These are phyloP conservation scores for Aspergillus ochraceus DNA, from an alignment of 2,329 filamentous ascomycete genomes.

Conservation along the genomic window DNA sequence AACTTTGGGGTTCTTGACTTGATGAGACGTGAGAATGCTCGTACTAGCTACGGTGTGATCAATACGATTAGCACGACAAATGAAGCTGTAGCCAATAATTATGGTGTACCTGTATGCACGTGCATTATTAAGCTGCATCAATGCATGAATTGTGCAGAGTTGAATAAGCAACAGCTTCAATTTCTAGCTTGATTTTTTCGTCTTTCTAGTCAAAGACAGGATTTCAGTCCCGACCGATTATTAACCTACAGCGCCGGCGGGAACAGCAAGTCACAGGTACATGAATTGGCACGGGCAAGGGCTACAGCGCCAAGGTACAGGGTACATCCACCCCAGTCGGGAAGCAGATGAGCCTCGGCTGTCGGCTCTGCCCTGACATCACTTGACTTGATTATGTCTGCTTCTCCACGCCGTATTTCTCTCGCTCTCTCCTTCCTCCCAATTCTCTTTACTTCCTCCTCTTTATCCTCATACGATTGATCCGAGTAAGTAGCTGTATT, in stretches of 20 bases:
- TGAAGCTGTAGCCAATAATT: too few relatives aligned
- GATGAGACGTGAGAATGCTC: too few relatives aligned
- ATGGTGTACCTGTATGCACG: too few relatives aligned
- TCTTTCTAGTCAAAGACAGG: too few relatives aligned
- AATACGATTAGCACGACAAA: too few relatives aligned
- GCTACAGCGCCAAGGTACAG: not conserved
- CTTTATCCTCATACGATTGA: not conserved
- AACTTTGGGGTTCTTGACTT: too few relatives aligned
- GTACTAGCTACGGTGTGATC: too few relatives aligned
- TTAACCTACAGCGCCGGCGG: not conserved
- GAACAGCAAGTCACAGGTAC: conserved; percentile 1
- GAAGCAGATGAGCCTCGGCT: conserved; percentile 14
- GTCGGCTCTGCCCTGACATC: not conserved
- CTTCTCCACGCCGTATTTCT: not conserved
- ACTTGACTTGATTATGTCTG: not conserved
- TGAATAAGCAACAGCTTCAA: not conserved
- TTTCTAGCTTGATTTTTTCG: not conserved
- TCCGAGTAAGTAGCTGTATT: not conserved
- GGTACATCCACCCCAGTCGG: not conserved
- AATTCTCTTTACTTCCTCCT: not conserved
- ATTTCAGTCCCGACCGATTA: not conserved
- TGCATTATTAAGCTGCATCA: too few relatives aligned
- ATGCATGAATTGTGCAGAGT: too few relatives aligned
- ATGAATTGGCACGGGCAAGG: not conserved
- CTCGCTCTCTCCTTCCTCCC: not conserved